These are phyloP conservation scores for thale cress (Arabidopsis thaliana) DNA, from an alignment of 345 rosid species.

Conservation along the genomic window TAIR10.1 NC_003074.8:5784501-5785000, in stretches of 20 bases:
- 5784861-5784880: conserved; percentile 87
- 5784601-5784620: conserved; percentile 70
- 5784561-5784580: conserved; percentile 57
- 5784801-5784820: conserved; percentile 99
- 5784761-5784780: conserved; percentile 81
- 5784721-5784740: conserved; percentile 90
- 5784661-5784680: conserved; percentile 61
- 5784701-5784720: conserved; percentile 90
- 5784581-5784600: conserved; percentile 67
- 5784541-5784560: conserved; percentile 68
- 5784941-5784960: conserved; percentile 92
- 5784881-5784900: conserved; percentile 76
- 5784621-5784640: conserved; percentile 86
- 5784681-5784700: conserved; percentile 81
- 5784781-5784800: conserved; percentile 96
- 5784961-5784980: conserved; percentile 83
- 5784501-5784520: conserved; percentile 60
- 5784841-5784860: conserved; percentile 83
- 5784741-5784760: conserved; percentile 71
- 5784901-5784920: conserved; percentile 80
- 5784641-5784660: conserved; percentile 75
- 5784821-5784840: conserved; percentile 94
- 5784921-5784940: conserved; percentile 78
- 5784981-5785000: conserved; percentile 76
- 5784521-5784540: conserved; percentile 61